Conservation (phyloP, 768 basidiomycete species). For the Lentinula sp. region DNA sequence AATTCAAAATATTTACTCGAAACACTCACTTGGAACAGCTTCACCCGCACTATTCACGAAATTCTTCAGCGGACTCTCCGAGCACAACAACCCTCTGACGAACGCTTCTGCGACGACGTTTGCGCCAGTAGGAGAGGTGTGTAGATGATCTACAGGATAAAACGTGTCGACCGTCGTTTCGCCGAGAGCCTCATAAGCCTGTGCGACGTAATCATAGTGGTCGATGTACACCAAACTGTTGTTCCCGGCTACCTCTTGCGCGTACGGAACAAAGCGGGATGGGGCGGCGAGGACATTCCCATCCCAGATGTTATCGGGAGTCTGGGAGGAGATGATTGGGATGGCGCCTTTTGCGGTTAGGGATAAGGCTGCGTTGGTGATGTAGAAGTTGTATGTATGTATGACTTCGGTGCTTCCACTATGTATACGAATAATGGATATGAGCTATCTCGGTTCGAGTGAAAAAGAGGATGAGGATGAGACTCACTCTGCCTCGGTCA, state of each 20-base stretch:
- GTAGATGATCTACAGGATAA: conserved; percentile 42
- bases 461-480: background rate
- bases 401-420: conserved; percentile 33
- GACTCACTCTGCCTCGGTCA: conserved; percentile 27
- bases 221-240: conserved; percentile 35
- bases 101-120: conserved; percentile 43
- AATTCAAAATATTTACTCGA: background rate
- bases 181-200: conserved; percentile 34
- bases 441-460: background rate
- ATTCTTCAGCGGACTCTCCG: conserved; percentile 23
- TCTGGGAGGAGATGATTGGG: conserved; percentile 41
- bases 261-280: conserved; percentile 39
- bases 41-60: conserved; percentile 30
- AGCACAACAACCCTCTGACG: conserved; percentile 36
- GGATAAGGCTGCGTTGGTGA: conserved; percentile 34
- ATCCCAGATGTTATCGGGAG: conserved; percentile 39
- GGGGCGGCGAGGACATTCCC: conserved; percentile 24
- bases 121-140: conserved; percentile 38
- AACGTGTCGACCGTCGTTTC: conserved; percentile 26
- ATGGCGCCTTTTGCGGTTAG: conserved; percentile 40
- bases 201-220: conserved; percentile 38
- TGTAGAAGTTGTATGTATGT: conserved; percentile 40
- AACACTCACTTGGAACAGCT: conserved; percentile 27
- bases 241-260: conserved; percentile 29
- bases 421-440: background rate